Conservation (phyloP, 148 eudicot species). For the Vaccinium darrowii region DNA sequence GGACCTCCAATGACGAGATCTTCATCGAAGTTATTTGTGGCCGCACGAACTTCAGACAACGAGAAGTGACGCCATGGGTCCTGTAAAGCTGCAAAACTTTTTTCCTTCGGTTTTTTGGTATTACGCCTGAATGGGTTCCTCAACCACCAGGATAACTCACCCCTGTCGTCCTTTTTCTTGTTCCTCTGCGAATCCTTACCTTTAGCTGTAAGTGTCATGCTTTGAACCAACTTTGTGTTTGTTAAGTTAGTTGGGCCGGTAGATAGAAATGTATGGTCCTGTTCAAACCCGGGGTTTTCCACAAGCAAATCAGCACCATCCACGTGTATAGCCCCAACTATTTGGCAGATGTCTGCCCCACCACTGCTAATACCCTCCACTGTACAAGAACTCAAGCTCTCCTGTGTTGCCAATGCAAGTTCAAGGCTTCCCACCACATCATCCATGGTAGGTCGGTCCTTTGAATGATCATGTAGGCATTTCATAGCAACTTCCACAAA, state of each 20-base stretch:
- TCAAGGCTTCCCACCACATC: neutral
- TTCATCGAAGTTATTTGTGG: neutral
- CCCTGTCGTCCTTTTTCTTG: neutral
- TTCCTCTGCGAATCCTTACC: neutral
- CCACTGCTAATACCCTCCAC: neutral
- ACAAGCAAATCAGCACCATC: neutral
- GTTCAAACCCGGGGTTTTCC: neutral
- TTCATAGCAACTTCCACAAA: conserved; percentile 18
- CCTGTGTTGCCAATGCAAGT: neutral
- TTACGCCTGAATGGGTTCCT: neutral
- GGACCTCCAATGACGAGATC: neutral
- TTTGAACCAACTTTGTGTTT: neutral
- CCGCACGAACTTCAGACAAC: neutral
- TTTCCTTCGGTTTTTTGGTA: neutral
- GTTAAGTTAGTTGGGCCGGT: neutral
- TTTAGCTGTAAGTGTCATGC: neutral
- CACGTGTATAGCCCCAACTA: neutral
- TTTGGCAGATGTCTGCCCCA: neutral
- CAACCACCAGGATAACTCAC: neutral
- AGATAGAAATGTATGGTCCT: neutral
- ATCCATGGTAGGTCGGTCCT: neutral
- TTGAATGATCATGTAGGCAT: conserved; percentile 20
- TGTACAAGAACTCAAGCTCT: neutral
- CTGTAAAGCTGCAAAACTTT: neutral
- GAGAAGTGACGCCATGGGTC: neutral